phyloP scores from a whole-genome alignment of 2,329 filamentous ascomycete genomes.

The Amesomyces nigricolor region DNA sequence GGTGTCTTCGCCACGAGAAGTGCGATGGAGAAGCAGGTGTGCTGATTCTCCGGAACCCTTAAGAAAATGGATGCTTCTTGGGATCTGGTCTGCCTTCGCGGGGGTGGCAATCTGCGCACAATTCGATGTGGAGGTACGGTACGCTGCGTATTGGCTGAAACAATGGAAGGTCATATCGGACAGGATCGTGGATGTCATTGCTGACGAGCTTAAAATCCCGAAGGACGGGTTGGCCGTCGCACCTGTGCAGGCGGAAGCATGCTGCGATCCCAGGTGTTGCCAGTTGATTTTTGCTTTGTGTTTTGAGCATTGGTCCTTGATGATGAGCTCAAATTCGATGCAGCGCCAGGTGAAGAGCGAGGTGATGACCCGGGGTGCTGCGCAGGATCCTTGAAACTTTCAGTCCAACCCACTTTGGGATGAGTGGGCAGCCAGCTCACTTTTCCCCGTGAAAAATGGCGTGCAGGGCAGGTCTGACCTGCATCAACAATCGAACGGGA shows the following conservation, averaged over 20 bases:
- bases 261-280: no score
- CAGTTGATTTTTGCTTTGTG: no score
- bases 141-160: constrained; percentile 3
- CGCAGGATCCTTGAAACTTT: no score
- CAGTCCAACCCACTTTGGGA: no score
- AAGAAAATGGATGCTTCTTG: neutral
- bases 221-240: constrained; percentile 1
- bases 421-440: neutral
- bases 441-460: neutral
- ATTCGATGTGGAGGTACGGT: neutral
- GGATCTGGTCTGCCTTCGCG: neutral
- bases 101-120: neutral
- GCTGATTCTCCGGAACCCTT: no score
- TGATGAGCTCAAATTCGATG: no score
- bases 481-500: neutral
- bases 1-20: no score
- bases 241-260: neutral
- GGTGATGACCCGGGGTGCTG: no score
- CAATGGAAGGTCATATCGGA: constrained; percentile 7
- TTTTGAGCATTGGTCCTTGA: no score
- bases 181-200: neutral
- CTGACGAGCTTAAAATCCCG: constrained; percentile 1
- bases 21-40: no score
- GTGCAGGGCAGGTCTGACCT: constrained; percentile 1
- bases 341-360: no score